Evolutionary conservation across 495 filamentous ascomycete genomes (phyloP), one percentile per base, ranked within the genome.

Genomic region (Chaetomium tenue): DNA sequence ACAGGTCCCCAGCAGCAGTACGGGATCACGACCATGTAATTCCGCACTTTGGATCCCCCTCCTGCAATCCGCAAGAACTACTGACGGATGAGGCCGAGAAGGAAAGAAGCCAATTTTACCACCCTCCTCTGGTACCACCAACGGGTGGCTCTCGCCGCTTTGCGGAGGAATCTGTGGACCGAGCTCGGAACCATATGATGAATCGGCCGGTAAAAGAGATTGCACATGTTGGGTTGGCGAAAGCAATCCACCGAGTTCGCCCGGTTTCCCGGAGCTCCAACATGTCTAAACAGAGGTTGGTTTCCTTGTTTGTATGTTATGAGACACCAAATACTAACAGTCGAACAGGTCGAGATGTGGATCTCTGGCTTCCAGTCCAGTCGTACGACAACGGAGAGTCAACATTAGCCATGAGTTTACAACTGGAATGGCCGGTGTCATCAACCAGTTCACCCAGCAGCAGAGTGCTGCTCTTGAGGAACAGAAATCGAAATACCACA

Each of bases 361-460:
- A 20, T 65, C 65, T 12, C 26, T 60, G 0, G 42, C 64, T 18
- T 60, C 63, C 7, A 72, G 68, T 42, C 66, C 65, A 13, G 20
- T 53, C 44, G 16, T 30, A 20, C 52, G 61, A 46, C 58, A 63
- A 13, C 61, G 37, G 5, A 65, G 61, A 44, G 47, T 60, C 22
- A 25, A 57, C 3, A 70, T 68, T 23, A 67, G 58, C n/a, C 67
- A 70, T 15, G 64, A 74, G 12, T 70, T 74, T 26, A 68, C 68
- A 7, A 64, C 37, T 5, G 47, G 51, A 0, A 63, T 74, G 59
- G 71, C 68, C 16, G 57, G 42, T 0, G 61, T 68, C 20, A 63
- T 74, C 63, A 74, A 74, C 33, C 58, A 68, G n/a, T 72, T 66
- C 51, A 72, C 65, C 23, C 59, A 63, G 2, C 20, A 66, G 25